Conservation (phyloP, 2,329 filamentous ascomycete genomes). For the Epichloe sibirici region DNA sequence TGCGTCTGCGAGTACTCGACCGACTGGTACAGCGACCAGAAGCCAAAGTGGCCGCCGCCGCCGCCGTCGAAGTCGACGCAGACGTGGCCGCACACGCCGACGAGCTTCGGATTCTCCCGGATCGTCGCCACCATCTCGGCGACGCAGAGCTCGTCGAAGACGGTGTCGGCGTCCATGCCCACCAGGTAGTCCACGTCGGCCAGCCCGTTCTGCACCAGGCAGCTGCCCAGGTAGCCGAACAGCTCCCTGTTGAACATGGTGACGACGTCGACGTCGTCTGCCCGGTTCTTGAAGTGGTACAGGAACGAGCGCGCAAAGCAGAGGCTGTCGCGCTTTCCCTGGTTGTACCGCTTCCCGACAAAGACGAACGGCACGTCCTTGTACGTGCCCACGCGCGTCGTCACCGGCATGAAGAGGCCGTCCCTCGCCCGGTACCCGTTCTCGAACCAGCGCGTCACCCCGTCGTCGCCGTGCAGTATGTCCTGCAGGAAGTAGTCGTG, state of each 20-base stretch:
- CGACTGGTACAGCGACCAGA: conserved; percentile 35
- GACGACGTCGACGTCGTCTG: conserved; percentile 24
- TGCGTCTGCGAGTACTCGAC: conserved; percentile 37
- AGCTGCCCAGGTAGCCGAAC: conserved; percentile 27
- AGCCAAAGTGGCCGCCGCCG: conserved; percentile 21
- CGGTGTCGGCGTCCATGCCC: conserved; percentile 37
- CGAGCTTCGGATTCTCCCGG: conserved; percentile 28
- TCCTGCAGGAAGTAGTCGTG: conserved; percentile 34
- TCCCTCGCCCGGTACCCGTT: conserved; percentile 34
- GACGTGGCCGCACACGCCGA: conserved; percentile 37
- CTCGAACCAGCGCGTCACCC: conserved; percentile 21
- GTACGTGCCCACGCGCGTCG: conserved; percentile 30
- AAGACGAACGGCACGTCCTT: conserved; percentile 33
- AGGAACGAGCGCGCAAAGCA: conserved; percentile 37
- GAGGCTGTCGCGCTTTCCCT: conserved; percentile 37
- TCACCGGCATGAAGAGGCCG: conserved; percentile 32
- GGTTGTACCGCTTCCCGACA: conserved; percentile 36
- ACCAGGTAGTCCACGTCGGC: conserved; percentile 29
- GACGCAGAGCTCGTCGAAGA: conserved; percentile 32
- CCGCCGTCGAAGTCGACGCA: conserved; percentile 31
- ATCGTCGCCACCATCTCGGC: conserved; percentile 31
- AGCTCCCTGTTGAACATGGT: conserved; percentile 35
- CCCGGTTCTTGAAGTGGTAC: conserved; percentile 33
- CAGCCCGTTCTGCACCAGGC: conserved; percentile 25
- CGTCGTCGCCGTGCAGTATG: conserved; percentile 23